These are phyloP conservation scores for Ceratocystis smalleyi DNA, from an alignment of 2,329 filamentous ascomycete species.

Conservation along the genomic window DNA sequence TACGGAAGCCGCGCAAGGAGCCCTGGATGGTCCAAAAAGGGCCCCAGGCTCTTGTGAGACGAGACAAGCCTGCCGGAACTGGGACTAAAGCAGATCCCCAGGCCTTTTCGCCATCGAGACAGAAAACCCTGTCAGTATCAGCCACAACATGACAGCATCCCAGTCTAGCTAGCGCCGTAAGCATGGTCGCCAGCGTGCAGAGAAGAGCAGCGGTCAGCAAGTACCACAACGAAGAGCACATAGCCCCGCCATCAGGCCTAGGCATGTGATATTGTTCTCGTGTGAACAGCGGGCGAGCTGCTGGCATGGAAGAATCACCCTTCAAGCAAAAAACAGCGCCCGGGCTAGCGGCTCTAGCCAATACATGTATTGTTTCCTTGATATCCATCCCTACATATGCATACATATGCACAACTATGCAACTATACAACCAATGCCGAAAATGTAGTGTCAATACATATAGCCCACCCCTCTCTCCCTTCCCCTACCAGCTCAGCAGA, in stretches of 20 bases:
- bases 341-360: too few relatives aligned
- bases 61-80: not conserved
- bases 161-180: not conserved
- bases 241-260: not conserved
- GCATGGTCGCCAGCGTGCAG: not conserved
- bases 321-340: not conserved
- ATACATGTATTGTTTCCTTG: not conserved
- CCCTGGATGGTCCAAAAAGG: not conserved
- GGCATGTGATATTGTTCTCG: not conserved
- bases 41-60: not conserved
- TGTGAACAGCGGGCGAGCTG: not conserved
- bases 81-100: not conserved
- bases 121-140: not conserved
- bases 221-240: not conserved
- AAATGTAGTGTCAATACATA: too few relatives aligned
- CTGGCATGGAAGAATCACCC: not conserved
- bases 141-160: not conserved
- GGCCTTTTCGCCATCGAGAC: not conserved
- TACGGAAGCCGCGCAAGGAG: conserved; percentile 1
- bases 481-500: conserved; percentile 64
- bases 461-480: not conserved
- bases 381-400: not conserved
- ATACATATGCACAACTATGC: not conserved
- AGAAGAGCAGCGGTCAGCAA: not conserved
- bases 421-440: too few relatives aligned